These are phyloP conservation scores for Ganoderma meredithae DNA, from an alignment of 1,284 basidiomycete species.

Conservation along the genomic window DNA sequence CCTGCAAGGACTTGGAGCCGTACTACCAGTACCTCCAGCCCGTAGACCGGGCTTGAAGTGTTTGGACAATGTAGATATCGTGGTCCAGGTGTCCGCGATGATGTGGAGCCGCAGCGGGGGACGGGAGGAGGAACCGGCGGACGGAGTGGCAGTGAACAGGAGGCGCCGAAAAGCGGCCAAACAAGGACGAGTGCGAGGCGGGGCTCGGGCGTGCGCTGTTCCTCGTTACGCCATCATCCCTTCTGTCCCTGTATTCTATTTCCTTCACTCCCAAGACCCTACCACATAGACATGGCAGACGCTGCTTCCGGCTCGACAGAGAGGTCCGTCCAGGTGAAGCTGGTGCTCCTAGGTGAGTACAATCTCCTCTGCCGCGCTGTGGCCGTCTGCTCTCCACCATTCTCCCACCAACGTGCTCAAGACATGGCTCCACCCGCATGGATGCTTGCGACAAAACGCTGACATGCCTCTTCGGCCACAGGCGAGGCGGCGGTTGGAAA, in stretches of 20 bases:
- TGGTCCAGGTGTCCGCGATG: neutral
- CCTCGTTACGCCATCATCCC: slow-evolving; percentile 40
- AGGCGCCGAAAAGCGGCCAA: slow-evolving; percentile 34
- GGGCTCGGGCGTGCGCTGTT: slow-evolving; percentile 27
- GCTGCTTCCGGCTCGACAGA: slow-evolving; percentile 75
- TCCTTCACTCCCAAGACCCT: slow-evolving; percentile 23
- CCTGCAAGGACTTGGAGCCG: slow-evolving; percentile 52
- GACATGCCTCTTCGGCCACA: slow-evolving; percentile 42
- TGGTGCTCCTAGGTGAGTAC: slow-evolving; percentile 81
- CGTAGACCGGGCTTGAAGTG: slow-evolving; percentile 7
- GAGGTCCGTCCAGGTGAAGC: slow-evolving; percentile 91
- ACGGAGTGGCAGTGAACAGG: slow-evolving; percentile 15
- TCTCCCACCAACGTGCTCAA: neutral
- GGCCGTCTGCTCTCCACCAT: neutral
- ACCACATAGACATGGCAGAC: slow-evolving; percentile 65
- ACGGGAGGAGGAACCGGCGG: neutral
- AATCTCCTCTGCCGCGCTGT: neutral
- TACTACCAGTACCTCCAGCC: slow-evolving; percentile 45
- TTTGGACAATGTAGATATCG: neutral
- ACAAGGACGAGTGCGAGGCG: slow-evolving; percentile 26
- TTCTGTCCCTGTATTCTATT: slow-evolving; percentile 29
- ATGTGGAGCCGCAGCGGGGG: neutral
- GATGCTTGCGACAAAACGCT: slow-evolving; percentile 17
- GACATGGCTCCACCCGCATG: neutral
- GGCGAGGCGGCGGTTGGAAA: slow-evolving; percentile 99